Percentiles rank a stretch among this genome's conserved stretches.
These are phyloP conservation scores for Arthroderma uncinatum DNA, from an alignment of 2,329 filamentous ascomycete species.

Conservation along the genomic window DNA sequence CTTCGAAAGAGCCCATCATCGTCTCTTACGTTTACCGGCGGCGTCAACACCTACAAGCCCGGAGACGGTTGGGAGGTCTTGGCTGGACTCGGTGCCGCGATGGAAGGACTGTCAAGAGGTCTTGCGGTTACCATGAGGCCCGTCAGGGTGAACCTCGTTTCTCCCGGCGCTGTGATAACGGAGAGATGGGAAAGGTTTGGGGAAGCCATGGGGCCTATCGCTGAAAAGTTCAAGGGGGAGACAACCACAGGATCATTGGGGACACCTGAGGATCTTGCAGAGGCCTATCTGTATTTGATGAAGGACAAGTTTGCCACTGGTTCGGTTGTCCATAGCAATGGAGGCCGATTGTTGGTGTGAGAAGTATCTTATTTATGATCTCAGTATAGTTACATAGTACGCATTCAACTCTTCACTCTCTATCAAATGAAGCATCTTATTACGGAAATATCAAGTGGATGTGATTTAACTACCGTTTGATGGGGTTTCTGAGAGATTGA, in stretches of 20 bases:
- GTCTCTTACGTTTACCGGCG: conserved; percentile 34
- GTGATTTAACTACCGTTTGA: no score
- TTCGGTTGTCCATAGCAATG: conserved; percentile 16
- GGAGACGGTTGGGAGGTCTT: conserved; percentile 24
- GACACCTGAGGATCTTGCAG: conserved; percentile 30
- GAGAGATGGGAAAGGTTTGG: conserved; percentile 25
- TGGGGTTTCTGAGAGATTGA: no score
- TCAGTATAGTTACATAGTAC: no score
- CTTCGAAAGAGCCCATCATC: conserved; percentile 21
- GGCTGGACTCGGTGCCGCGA: conserved; percentile 18
- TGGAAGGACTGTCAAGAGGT: conserved; percentile 27
- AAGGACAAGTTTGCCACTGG: conserved; percentile 34
- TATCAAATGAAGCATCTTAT: no score
- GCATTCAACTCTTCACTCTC: no score
- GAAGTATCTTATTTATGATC: no score
- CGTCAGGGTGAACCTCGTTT: conserved; percentile 34
- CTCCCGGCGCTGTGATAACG: conserved; percentile 33
- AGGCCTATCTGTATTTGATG: conserved; percentile 38
- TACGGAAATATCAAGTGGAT: no score
- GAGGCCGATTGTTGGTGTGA: conserved; percentile 2
- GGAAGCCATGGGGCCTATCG: conserved; percentile 19
- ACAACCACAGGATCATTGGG: conserved; percentile 22
- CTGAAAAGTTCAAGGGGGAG: conserved; percentile 23
- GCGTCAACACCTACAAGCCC: conserved; percentile 27
- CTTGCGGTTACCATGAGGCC: conserved; percentile 35